Conservation (phyloP, 2,329 filamentous ascomycete species). For the Thielaviopsis ethacetica region DNA sequence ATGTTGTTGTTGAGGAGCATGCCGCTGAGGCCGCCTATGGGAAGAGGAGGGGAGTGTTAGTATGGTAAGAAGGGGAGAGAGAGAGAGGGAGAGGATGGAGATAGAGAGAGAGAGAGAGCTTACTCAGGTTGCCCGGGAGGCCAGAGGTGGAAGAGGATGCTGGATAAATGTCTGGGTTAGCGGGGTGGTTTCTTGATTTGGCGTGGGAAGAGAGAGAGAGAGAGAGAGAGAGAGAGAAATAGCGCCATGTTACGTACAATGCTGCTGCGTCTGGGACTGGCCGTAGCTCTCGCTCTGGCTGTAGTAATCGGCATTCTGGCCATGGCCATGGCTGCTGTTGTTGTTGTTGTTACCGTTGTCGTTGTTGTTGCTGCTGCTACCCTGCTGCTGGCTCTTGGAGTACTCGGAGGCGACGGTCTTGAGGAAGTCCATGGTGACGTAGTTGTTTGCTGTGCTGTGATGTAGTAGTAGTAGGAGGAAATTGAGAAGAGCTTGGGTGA, state of each 20-base stretch:
- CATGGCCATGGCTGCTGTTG: too few species aligned
- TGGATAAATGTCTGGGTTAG: not conserved
- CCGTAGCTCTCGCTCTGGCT: not conserved
- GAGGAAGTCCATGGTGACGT: conserved; percentile 8
- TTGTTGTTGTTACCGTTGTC: too few species aligned
- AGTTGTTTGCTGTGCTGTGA: not conserved
- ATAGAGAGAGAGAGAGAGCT: not conserved
- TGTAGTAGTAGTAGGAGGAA: too few species aligned
- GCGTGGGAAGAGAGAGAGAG: not conserved
- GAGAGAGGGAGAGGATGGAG: not conserved
- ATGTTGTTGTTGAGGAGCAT: conserved; percentile 13
- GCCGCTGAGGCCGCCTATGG: conserved; percentile 6
- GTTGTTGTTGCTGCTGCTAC: too few species aligned
- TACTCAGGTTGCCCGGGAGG: conserved; percentile 9
- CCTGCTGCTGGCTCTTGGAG: conserved; percentile 5
- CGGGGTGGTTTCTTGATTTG: too few species aligned
- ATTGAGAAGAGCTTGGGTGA: too few species aligned
- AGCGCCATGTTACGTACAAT: not conserved
- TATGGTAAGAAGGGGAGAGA: too few species aligned
- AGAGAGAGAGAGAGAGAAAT: not conserved
- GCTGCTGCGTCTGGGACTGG: conserved; percentile 4
- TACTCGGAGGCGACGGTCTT: conserved; percentile 11
- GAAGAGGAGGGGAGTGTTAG: too few species aligned
- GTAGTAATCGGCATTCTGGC: not conserved
- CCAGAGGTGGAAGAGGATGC: not conserved